Evolutionary conservation across 106 monocot genomes (phyloP).

Genomic region (Platanthera guangdongensis): DNA sequence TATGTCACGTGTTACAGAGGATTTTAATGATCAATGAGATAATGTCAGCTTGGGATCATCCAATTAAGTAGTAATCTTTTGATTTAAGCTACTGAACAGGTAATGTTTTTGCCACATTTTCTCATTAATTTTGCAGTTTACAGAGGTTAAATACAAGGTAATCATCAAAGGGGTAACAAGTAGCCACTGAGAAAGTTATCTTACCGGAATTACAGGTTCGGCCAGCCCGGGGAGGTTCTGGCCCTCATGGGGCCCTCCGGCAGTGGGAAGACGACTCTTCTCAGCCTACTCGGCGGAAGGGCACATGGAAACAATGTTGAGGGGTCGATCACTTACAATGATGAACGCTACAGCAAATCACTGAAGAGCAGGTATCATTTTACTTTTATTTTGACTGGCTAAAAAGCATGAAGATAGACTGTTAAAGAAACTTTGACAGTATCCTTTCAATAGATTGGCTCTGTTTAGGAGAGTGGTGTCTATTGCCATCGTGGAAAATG

Average conservation of each 20-base stretch:
- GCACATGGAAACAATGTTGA: constrained; percentile 21
- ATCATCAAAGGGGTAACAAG: constrained; percentile 41
- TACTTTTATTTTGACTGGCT: neutral
- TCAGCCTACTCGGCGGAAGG: constrained; percentile 70
- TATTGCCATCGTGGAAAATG: too few species aligned
- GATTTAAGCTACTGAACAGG: constrained; percentile 17
- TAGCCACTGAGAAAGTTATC: constrained; percentile 68
- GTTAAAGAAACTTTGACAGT: neutral
- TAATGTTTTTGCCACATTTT: constrained; percentile 7
- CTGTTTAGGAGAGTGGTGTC: too few species aligned
- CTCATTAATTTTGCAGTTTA: constrained; percentile 55
- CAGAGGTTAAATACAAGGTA: constrained; percentile 71
- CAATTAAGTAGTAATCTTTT: constrained; percentile 9
- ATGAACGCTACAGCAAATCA: constrained; percentile 55
- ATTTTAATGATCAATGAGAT: constrained; percentile 4
- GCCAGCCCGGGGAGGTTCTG: constrained; percentile 69
- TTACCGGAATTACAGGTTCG: constrained; percentile 72
- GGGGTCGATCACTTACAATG: constrained; percentile 76
- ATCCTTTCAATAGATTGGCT: neutral
- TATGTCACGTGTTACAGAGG: neutral
- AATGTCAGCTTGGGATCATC: constrained; percentile 7
- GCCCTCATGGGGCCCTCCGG: constrained; percentile 88
- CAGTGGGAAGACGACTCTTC: constrained; percentile 79
- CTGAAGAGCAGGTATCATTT: constrained; percentile 62
- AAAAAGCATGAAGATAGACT: neutral